These are phyloP conservation scores for Candida maltosa DNA, from an alignment of 805 yeast genomes.

Conservation along the genomic window DNA sequence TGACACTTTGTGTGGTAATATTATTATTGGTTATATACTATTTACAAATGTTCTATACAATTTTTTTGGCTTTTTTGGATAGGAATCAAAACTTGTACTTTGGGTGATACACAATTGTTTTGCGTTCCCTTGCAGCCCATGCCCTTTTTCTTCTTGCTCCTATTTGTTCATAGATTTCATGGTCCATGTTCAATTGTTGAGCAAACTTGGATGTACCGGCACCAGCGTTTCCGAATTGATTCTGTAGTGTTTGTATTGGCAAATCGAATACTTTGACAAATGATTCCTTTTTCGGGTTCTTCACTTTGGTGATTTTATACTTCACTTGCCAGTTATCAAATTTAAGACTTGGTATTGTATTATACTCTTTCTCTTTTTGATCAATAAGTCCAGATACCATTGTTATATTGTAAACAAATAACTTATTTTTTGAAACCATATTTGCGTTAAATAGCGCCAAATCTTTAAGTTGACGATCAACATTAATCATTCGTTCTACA, in stretches of 20 bases:
- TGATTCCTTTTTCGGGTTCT: neutral
- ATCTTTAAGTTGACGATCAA: slow-evolving; percentile 20
- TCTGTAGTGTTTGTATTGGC: slow-evolving; percentile 4
- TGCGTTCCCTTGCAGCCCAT: slow-evolving; percentile 22
- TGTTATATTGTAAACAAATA: slow-evolving; percentile 2
- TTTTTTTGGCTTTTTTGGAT: neutral
- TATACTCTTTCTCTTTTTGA: neutral
- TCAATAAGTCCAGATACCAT: neutral
- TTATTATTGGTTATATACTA: neutral
- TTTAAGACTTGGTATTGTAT: neutral
- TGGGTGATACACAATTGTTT: slow-evolving; percentile 17
- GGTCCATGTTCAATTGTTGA: neutral
- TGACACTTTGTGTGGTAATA: no score
- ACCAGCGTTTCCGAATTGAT: slow-evolving; percentile 1
- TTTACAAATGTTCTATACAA: neutral
- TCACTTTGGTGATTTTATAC: slow-evolving; percentile 3
- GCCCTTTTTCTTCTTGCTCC: slow-evolving; percentile 22
- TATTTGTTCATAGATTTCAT: slow-evolving; percentile 18
- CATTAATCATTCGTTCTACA: slow-evolving; percentile 20
- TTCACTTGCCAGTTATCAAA: slow-evolving; percentile 3
- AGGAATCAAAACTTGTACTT: slow-evolving; percentile 1
- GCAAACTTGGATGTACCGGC: neutral
- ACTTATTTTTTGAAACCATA: slow-evolving; percentile 10
- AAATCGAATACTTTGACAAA: slow-evolving; percentile 1
- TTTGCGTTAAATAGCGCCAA: slow-evolving; percentile 22